Evolutionary conservation across 345 rosid genomes (phyloP).

Genomic region (Eucalyptus marginata): DNA sequence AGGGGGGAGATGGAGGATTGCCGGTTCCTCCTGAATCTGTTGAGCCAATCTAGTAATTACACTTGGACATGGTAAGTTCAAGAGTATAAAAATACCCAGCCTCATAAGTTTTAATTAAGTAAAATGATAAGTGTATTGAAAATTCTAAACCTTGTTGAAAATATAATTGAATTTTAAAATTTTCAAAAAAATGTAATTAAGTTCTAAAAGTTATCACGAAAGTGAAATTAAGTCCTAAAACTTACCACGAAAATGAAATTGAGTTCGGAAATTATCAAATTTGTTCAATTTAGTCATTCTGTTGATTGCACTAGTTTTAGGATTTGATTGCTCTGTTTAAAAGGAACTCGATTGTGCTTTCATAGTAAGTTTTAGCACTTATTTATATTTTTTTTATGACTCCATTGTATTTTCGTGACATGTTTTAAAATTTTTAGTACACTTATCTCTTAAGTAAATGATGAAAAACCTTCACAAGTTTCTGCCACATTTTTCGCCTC

Average conservation of each 20-base stretch:
- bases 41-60: slow-evolving; percentile 7
- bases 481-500: not conserved
- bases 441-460: not conserved
- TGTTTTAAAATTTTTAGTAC: fast-evolving
- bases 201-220: fast-evolving
- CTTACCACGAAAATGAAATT: fast-evolving
- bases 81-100: not conserved
- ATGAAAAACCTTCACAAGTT: not conserved
- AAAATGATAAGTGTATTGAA: not conserved
- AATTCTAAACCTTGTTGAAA: no score
- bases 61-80: slow-evolving; percentile 22
- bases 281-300: no score
- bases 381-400: no score
- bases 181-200: fast-evolving
- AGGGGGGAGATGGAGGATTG: slow-evolving; percentile 14
- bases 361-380: no score
- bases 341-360: not conserved
- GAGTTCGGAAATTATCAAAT: fast-evolving
- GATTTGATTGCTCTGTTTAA: no score
- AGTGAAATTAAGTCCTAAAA: no score
- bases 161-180: no score
- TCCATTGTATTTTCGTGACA: fast-evolving
- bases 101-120: not conserved
- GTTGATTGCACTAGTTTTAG: no score
- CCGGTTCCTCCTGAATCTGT: not conserved